Percentiles rank a stretch among this genome's conserved stretches.
Conservation (phyloP, 2,329 filamentous ascomycete genomes). For the Coniosporium tulheliwenetii region DNA sequence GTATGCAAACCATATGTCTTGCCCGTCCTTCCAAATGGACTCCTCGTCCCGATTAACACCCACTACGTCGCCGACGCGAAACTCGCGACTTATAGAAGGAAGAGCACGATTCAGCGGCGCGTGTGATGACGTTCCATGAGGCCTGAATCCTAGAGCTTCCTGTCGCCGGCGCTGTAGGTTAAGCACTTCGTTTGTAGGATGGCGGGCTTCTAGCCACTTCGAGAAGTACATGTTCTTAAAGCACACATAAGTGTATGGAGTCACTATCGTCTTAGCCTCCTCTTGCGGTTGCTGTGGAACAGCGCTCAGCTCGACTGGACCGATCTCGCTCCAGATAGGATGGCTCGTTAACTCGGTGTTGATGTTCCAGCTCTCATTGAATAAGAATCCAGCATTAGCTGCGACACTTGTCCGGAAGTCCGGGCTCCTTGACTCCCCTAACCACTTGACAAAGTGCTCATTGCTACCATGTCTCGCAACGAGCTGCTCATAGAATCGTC, state of each 20-base stretch:
- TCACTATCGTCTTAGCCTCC: constrained; percentile 44
- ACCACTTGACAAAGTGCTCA: constrained; percentile 38
- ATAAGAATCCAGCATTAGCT: constrained; percentile 47
- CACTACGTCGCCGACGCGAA: constrained; percentile 34
- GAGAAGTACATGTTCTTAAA: constrained; percentile 51
- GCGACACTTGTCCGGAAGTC: constrained; percentile 51
- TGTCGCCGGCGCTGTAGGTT: constrained; percentile 7
- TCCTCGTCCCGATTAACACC: constrained; percentile 28
- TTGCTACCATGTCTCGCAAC: constrained; percentile 25
- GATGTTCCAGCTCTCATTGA: constrained; percentile 45
- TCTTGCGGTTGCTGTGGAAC: constrained; percentile 13
- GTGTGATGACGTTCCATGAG: constrained; percentile 2
- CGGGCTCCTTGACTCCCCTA: constrained; percentile 22
- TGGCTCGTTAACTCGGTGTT: constrained; percentile 18
- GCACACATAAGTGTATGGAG: constrained; percentile 47
- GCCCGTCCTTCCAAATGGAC: constrained; percentile 41
- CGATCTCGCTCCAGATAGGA: constrained; percentile 21
- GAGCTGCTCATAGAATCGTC: constrained; percentile 44
- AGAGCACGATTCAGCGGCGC: not conserved
- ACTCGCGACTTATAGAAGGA: constrained; percentile 4
- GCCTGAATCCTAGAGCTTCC: constrained; percentile 10
- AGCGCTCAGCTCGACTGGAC: constrained; percentile 11
- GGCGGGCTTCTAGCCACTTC: constrained; percentile 26
- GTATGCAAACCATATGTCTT: constrained; percentile 52
- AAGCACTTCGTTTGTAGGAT: constrained; percentile 9